phyloP scores from a whole-genome alignment of 345 rosid species.

The Gossypioides kirkii region DNA sequence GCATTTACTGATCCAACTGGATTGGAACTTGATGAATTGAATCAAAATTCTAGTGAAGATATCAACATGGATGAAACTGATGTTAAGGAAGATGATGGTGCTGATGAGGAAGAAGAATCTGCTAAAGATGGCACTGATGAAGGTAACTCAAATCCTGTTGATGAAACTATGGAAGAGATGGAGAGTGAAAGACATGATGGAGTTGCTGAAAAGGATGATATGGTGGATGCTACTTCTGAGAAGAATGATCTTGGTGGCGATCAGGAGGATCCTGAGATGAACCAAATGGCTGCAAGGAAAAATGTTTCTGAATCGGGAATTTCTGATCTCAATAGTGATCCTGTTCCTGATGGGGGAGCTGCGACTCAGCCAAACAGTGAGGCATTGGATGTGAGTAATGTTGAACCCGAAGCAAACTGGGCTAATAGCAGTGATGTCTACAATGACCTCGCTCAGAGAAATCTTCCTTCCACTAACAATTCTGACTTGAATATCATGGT shows the following conservation, averaged over 20 bases:
- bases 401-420: slow-evolving; percentile 44
- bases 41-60: slow-evolving; percentile 43
- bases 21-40: slow-evolving; percentile 44
- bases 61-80: slow-evolving; percentile 43
- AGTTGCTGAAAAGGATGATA: slow-evolving; percentile 27
- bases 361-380: slow-evolving; percentile 48
- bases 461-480: slow-evolving; percentile 42
- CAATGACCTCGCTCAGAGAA: slow-evolving; percentile 41
- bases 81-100: slow-evolving; percentile 40
- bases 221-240: slow-evolving; percentile 35
- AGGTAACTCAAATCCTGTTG: slow-evolving; percentile 33
- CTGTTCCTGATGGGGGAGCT: slow-evolving; percentile 42
- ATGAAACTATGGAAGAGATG: slow-evolving; percentile 40
- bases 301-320: slow-evolving; percentile 33
- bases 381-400: slow-evolving; percentile 39
- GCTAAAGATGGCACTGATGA: slow-evolving; percentile 37
- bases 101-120: slow-evolving; percentile 40
- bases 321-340: slow-evolving; percentile 31
- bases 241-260: slow-evolving; percentile 34
- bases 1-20: slow-evolving; percentile 63
- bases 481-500: slow-evolving; percentile 48
- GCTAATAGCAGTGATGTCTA: slow-evolving; percentile 31
- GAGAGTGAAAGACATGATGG: slow-evolving; percentile 19
- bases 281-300: slow-evolving; percentile 34
- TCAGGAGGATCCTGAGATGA: slow-evolving; percentile 31